Evolutionary conservation across 345 rosid species (phyloP).

Genomic region (Populus euphratica): DNA sequence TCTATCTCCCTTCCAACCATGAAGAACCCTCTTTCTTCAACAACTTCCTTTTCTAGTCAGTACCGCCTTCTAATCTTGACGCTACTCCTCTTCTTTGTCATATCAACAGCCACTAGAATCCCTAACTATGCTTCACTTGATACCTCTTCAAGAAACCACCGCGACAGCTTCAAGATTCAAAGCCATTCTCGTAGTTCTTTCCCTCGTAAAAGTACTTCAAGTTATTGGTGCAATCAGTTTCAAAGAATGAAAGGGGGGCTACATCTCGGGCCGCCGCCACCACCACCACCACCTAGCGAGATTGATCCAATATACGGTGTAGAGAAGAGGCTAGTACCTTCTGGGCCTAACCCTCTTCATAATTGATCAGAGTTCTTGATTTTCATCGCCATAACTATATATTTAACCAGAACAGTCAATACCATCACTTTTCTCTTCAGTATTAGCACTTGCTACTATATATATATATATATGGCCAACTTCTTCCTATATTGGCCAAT

Average conservation of each 20-base stretch:
- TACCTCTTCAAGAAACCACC: slow-evolving; percentile 19
- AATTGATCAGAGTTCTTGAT: slow-evolving; percentile 29
- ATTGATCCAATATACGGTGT: slow-evolving; percentile 63
- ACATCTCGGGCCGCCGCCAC: background rate
- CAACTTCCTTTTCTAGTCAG: background rate
- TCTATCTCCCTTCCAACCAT: background rate
- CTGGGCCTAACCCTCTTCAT: slow-evolving; percentile 75
- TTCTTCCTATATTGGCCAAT: background rate
- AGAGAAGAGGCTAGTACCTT: slow-evolving; percentile 61
- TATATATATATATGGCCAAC: background rate
- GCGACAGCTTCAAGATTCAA: background rate
- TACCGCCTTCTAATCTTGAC: background rate
- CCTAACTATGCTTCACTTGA: background rate
- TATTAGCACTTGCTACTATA: background rate
- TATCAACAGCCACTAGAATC: background rate
- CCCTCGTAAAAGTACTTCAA: slow-evolving; percentile 16
- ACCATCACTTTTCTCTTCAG: background rate
- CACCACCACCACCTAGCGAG: slow-evolving; percentile 19
- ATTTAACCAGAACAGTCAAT: background rate
- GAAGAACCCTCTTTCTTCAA: slow-evolving; percentile 7
- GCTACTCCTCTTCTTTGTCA: background rate
- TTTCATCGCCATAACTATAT: background rate
- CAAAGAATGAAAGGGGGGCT: slow-evolving; percentile 25
- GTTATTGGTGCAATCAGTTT: slow-evolving; percentile 40
- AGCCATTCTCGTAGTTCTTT: slow-evolving; percentile 36